Conservation (phyloP, 1,284 basidiomycete species). For the Termitomyces sp. region DNA sequence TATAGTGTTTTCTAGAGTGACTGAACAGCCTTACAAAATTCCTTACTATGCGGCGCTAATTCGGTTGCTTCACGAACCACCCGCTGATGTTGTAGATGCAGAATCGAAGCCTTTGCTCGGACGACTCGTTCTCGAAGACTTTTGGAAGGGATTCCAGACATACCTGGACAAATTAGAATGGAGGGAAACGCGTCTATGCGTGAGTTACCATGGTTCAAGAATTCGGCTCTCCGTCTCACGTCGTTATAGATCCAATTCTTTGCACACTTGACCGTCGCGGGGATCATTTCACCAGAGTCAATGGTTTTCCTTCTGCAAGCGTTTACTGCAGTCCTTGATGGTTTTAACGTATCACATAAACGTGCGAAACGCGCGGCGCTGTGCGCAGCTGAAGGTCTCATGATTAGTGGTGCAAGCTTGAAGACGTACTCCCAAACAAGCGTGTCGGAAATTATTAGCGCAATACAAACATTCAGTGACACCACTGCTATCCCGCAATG, state of each 20-base stretch:
- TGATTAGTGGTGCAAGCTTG: conserved; percentile 63
- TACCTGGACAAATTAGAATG: conserved; percentile 84
- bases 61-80: conserved; percentile 55
- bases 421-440: conserved; percentile 45
- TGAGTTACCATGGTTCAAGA: conserved; percentile 36
- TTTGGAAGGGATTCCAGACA: conserved; percentile 82
- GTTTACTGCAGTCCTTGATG: conserved; percentile 81
- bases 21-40: conserved; percentile 89
- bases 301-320: conserved; percentile 76
- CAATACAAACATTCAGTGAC: conserved; percentile 64
- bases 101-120: conserved; percentile 48
- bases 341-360: conserved; percentile 85
- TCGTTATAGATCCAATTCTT: conserved; percentile 79
- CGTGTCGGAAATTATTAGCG: conserved; percentile 58
- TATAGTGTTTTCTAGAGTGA: conserved; percentile 40
- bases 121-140: conserved; percentile 78
- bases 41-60: conserved; percentile 85
- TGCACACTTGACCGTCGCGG: conserved; percentile 75
- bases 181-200: conserved; percentile 82
- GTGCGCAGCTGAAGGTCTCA: conserved; percentile 84
- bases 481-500: conserved; percentile 50
- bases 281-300: conserved; percentile 70
- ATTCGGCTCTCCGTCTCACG: background rate
- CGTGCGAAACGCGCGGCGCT: conserved; percentile 81
- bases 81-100: conserved; percentile 31